These are phyloP conservation scores for Leucocoprinus leucothites DNA, from an alignment of 768 basidiomycete species.

Conservation along the genomic window DNA sequence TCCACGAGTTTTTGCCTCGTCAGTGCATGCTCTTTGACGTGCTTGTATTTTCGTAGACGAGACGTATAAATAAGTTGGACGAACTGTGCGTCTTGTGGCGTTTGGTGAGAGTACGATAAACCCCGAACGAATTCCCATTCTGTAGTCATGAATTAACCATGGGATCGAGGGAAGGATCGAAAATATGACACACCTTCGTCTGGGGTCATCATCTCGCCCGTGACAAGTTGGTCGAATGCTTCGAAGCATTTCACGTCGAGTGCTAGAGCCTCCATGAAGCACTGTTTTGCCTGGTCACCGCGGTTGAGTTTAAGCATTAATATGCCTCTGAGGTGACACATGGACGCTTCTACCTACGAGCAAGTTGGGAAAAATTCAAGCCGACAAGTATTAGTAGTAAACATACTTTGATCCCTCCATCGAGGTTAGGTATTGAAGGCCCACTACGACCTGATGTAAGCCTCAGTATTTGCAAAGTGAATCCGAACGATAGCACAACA, in stretches of 20 bases:
- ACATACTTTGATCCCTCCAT: conserved; percentile 91
- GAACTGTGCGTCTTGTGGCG: conserved; percentile 86
- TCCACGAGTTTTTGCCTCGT: conserved; percentile 78
- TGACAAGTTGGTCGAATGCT: conserved; percentile 85
- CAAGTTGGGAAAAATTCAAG: not conserved
- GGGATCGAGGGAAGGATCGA: not conserved
- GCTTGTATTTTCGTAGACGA: conserved; percentile 87
- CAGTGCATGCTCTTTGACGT: conserved; percentile 75
- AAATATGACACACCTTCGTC: conserved; percentile 76
- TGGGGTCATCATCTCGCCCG: conserved; percentile 93
- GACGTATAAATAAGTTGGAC: conserved; percentile 91
- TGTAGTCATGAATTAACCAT: conserved; percentile 26
- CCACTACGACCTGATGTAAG: conserved; percentile 52
- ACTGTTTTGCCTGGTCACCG: conserved; percentile 86
- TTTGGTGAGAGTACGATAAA: conserved; percentile 79
- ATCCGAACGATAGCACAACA: conserved; percentile 10
- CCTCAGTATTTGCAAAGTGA: not conserved
- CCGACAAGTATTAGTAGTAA: not conserved
- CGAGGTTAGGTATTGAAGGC: conserved; percentile 71
- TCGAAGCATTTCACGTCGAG: conserved; percentile 98
- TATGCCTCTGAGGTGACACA: conserved; percentile 91
- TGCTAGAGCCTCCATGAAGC: conserved; percentile 93
- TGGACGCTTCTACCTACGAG: conserved; percentile 88
- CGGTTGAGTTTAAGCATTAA: conserved; percentile 94
- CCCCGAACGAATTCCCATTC: conserved; percentile 96